These are phyloP conservation scores for Microbotryum lychnidis-dioicae DNA, from an alignment of 1,284 basidiomycete species.

Conservation along the genomic window DNA sequence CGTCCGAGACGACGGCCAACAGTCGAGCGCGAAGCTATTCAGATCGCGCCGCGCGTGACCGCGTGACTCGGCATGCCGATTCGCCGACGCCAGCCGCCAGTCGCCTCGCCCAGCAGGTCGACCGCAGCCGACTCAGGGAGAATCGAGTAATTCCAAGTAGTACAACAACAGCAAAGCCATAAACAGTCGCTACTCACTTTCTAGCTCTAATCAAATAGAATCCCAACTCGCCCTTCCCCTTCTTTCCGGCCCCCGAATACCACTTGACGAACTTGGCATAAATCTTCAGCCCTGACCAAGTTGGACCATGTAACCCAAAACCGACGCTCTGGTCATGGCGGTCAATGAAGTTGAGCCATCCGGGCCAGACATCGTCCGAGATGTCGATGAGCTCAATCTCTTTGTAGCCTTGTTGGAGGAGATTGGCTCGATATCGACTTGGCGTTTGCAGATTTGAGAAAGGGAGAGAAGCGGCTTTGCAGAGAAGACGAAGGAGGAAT, in stretches of 20 bases:
- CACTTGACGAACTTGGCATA: constrained; percentile 18
- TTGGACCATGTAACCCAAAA: background rate
- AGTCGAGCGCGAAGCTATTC: too few species aligned
- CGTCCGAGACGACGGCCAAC: too few species aligned
- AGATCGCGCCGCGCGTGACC: too few species aligned
- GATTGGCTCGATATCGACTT: background rate
- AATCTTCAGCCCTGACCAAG: constrained; percentile 6
- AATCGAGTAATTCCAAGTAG: too few species aligned
- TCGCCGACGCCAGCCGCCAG: too few species aligned
- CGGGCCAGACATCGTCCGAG: constrained; percentile 10
- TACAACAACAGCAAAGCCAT: too few species aligned
- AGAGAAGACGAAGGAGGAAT: constrained; percentile 16
- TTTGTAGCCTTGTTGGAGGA: constrained; percentile 3
- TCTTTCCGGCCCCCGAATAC: constrained; percentile 5
- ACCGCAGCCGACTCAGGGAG: too few species aligned
- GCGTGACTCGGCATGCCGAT: too few species aligned
- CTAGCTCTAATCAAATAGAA: constrained; percentile 12
- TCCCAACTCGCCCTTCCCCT: background rate
- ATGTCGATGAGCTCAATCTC: constrained; percentile 10
- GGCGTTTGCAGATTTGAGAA: constrained; percentile 6
- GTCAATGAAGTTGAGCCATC: constrained; percentile 8
- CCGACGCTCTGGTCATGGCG: background rate
- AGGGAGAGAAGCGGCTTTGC: constrained; percentile 10
- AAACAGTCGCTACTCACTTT: background rate
- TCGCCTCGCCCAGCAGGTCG: too few species aligned